Base-by-base conservation (phyloP, 2,329 filamentous ascomycete species). In the Penicillium sp. region DNA sequence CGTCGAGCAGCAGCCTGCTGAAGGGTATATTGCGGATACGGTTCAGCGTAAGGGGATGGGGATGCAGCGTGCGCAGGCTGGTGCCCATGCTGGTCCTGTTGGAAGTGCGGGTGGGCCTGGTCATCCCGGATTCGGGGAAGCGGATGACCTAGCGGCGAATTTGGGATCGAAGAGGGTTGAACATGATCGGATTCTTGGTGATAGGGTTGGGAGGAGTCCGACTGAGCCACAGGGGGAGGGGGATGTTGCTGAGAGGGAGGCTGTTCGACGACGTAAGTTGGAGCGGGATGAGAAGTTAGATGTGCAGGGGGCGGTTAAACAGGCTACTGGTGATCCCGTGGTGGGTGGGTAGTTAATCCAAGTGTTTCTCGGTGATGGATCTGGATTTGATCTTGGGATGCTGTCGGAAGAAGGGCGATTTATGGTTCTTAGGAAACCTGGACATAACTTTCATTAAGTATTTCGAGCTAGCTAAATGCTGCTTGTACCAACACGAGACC, bases 41-140 rank as follows among this genome's bases (percentile, higher is more conserved):
- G 72, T 74, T 3, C 35, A 67, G 35, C 61, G 59, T 0, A 69
- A 69, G 39, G 64, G 61, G 10, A 61, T 64, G 54, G 58, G 62
- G 13, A 50, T 53, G 24, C 50, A 48, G 9, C 63, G 69, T 7
- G 63, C 63, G 1, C 70, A 73, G 59, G 68, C 68, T 6, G 70
- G 69, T n/a, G 70, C 68, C 5, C 72, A 74, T 66, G 67, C 70
- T 2, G 71, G 69, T 7, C 60, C 71, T 5, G 71, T 73, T 43
- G 72, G 71, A 2, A 71, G 63, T 38, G 62, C 64, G 16, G 49
- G 52, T 40, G 64, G 69, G 9, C 62, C 69, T 13, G 70, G 71
- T n/a, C 51, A 61, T 45, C 65, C 69, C 8, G 67, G 67, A 3
- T 70, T 68, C 31, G 72, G 69, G 26, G 71, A 74, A 37, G 68